Percentiles rank a stretch among this genome's conserved stretches.
phyloP scores from a whole-genome alignment of 177 flowering plant species.

The Vitis hybrid region DNA sequence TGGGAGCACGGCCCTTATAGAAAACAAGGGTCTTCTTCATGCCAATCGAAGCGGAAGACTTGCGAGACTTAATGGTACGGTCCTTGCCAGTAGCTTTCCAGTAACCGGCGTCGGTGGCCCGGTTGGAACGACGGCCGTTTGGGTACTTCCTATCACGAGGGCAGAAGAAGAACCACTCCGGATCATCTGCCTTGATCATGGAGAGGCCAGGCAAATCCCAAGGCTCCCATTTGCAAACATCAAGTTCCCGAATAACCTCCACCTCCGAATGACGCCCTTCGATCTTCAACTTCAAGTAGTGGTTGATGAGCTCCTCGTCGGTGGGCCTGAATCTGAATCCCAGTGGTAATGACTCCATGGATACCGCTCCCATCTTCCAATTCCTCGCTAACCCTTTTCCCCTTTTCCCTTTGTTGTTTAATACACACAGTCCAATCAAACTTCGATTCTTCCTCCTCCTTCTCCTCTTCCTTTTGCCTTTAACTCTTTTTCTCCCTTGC shows the following conservation, averaged over 20 bases:
- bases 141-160: constrained; percentile 49
- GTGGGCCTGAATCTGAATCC: constrained; percentile 61
- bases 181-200: constrained; percentile 40
- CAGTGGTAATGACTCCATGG: constrained; percentile 30
- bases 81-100: constrained; percentile 55
- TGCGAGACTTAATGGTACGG: constrained; percentile 36
- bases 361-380: constrained; percentile 18
- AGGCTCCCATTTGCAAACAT: constrained; percentile 64
- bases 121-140: constrained; percentile 40
- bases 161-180: constrained; percentile 56
- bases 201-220: constrained; percentile 63
- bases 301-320: constrained; percentile 60
- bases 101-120: constrained; percentile 46
- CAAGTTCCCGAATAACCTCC: constrained; percentile 49
- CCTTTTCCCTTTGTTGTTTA: too few relatives aligned
- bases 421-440: too few relatives aligned
- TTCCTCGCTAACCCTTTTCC: too few relatives aligned
- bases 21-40: constrained; percentile 75
- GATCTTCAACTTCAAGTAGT: constrained; percentile 55
- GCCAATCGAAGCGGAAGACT: constrained; percentile 34
- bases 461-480: too few relatives aligned
- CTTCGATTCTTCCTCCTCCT: too few relatives aligned
- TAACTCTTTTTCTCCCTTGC: too few relatives aligned
- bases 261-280: constrained; percentile 47
- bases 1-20: constrained; percentile 62